Conservation (phyloP, 768 basidiomycete genomes). For the Termitomyces sp. region DNA sequence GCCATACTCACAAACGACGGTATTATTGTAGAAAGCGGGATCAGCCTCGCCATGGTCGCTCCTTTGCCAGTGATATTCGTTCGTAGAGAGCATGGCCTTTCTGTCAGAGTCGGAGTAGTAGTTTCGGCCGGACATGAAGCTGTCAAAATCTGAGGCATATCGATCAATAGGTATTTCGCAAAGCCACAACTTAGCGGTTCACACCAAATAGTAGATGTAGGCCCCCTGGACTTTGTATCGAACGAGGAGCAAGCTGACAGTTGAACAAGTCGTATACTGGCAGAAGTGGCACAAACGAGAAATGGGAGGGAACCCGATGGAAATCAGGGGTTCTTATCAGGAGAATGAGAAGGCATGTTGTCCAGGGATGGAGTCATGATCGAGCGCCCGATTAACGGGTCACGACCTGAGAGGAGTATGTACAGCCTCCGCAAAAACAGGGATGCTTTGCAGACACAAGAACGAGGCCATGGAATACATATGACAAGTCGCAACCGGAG, state of each 20-base stretch:
- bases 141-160: constrained; percentile 8
- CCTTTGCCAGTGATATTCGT: constrained; percentile 3
- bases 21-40: background rate
- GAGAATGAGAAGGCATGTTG: constrained; percentile 19
- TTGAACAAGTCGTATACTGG: background rate
- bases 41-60: background rate
- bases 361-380: constrained; percentile 30
- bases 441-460: constrained; percentile 18
- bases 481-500: constrained; percentile 18
- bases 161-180: background rate
- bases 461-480: constrained; percentile 24
- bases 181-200: background rate
- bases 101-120: constrained; percentile 7
- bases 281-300: constrained; percentile 1
- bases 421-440: constrained; percentile 34
- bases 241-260: constrained; percentile 2
- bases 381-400: constrained; percentile 26
- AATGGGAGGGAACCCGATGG: constrained; percentile 7
- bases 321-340: constrained; percentile 28
- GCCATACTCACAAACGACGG: constrained; percentile 1
- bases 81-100: constrained; percentile 3
- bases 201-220: constrained; percentile 8
- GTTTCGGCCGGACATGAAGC: constrained; percentile 12
- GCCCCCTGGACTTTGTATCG: constrained; percentile 12
- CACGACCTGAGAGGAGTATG: constrained; percentile 20